A percentile compares a stretch with the other conserved stretches of the same genome.
Conservation (phyloP, 495 filamentous ascomycete genomes). For the Aspergillus egyptiacus region DNA sequence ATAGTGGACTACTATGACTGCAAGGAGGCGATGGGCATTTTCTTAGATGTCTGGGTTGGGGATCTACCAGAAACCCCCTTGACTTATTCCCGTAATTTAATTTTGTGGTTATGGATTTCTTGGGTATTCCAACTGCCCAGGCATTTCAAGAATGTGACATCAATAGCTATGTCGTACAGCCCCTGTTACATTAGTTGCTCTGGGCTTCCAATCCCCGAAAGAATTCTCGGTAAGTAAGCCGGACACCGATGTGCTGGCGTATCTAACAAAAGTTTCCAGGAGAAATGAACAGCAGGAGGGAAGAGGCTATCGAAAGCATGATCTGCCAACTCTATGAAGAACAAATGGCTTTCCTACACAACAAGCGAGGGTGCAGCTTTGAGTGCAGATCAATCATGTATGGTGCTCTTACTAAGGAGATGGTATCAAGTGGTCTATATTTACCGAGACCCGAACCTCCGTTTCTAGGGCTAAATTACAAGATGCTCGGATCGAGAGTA, state of each 20-base stretch:
- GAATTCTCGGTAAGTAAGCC: constrained; percentile 23
- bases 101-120: constrained; percentile 36
- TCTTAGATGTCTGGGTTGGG: constrained; percentile 40
- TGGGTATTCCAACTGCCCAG: constrained; percentile 26
- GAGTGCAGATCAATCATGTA: constrained; percentile 30
- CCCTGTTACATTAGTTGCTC: constrained; percentile 15
- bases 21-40: constrained; percentile 37
- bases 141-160: constrained; percentile 22
- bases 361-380: constrained; percentile 18
- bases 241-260: neutral
- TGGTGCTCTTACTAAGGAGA: constrained; percentile 24
- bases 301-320: constrained; percentile 15
- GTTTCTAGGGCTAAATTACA: constrained; percentile 20
- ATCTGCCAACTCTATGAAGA: constrained; percentile 15
- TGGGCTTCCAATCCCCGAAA: constrained; percentile 27
- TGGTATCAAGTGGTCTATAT: constrained; percentile 22
- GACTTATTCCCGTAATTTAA: constrained; percentile 22
- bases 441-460: constrained; percentile 18
- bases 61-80: constrained; percentile 17
- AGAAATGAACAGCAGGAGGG: constrained; percentile 16
- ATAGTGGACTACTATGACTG: constrained; percentile 50
- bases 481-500: constrained; percentile 8
- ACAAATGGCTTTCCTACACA: constrained; percentile 15
- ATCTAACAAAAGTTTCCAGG: constrained; percentile 13
- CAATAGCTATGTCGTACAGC: constrained; percentile 19